These are phyloP conservation scores for Penicillium decumbens DNA, from an alignment of 2,329 filamentous ascomycete species.

Conservation along the genomic window DNA sequence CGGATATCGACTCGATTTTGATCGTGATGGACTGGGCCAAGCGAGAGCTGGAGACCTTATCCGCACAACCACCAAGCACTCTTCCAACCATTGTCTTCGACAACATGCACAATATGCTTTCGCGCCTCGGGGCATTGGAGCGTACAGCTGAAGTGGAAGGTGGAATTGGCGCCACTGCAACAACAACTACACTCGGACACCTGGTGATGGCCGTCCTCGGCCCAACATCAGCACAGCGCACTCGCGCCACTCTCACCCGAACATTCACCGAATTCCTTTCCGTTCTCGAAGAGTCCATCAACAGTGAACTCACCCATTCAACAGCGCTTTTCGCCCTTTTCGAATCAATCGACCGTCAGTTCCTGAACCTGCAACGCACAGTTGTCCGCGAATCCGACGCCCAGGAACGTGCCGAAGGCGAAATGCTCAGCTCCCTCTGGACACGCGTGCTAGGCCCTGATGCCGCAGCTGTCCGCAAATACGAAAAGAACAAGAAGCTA, in stretches of 20 bases:
- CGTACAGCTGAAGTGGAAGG: constrained; percentile 25
- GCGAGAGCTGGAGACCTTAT: constrained; percentile 70
- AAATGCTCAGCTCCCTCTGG: constrained; percentile 81
- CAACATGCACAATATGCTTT: constrained; percentile 75
- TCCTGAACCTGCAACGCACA: constrained; percentile 78
- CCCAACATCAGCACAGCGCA: constrained; percentile 73
- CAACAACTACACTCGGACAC: constrained; percentile 55
- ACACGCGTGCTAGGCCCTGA: constrained; percentile 74
- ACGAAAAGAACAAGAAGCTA: constrained; percentile 80
- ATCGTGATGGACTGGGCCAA: constrained; percentile 96
- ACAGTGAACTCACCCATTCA: constrained; percentile 74
- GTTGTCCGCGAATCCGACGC: constrained; percentile 77
- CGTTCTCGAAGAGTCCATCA: constrained; percentile 84
- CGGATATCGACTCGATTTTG: constrained; percentile 86
- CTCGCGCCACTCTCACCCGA: constrained; percentile 72
- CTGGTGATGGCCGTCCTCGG: constrained; percentile 72
- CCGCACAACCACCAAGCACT: constrained; percentile 56
- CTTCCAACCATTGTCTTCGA: constrained; percentile 68
- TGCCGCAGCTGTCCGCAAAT: constrained; percentile 73
- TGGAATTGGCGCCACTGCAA: constrained; percentile 48
- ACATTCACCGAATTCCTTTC: constrained; percentile 84
- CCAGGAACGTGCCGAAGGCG: constrained; percentile 74
- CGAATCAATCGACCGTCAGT: constrained; percentile 83
- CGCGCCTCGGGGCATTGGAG: constrained; percentile 46
- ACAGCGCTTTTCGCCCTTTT: constrained; percentile 82